Conservation (phyloP, 2,329 filamentous ascomycete species). For the Ophiostoma ulmi region DNA sequence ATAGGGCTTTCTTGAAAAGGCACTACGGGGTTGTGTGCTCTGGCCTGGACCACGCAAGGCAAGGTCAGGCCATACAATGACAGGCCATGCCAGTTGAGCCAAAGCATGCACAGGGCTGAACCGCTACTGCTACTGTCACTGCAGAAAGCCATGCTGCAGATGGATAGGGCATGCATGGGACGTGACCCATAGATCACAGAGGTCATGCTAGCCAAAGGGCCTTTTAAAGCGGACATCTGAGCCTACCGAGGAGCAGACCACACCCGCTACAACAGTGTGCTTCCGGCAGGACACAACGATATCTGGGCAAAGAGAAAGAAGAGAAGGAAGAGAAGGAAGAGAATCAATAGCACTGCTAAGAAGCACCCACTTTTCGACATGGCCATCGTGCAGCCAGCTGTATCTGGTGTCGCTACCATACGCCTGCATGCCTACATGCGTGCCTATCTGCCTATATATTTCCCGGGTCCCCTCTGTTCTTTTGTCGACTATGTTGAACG, state of each 20-base stretch:
- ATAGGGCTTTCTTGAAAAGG: not conserved
- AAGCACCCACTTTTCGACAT: not conserved
- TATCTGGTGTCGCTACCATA: not conserved
- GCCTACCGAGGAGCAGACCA: not conserved
- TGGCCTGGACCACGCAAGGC: not conserved
- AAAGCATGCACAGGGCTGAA: not conserved
- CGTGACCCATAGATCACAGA: too few relatives aligned
- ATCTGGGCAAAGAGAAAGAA: not conserved
- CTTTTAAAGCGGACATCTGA: not conserved
- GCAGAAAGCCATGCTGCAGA: not conserved
- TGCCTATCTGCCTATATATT: not conserved
- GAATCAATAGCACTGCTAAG: not conserved
- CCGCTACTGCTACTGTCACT: not conserved
- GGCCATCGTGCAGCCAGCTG: not conserved
- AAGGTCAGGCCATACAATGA: not conserved
- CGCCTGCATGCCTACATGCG: not conserved
- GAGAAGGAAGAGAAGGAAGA: too few relatives aligned
- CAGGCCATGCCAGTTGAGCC: not conserved
- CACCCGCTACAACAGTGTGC: not conserved
- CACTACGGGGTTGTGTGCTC: not conserved
- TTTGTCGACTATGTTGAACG: not conserved
- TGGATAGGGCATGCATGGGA: too few relatives aligned
- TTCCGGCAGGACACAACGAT: not conserved
- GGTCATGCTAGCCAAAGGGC: too few relatives aligned
- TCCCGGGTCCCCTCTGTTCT: not conserved